Percentiles rank a stretch among this genome's conserved stretches.
Conservation (phyloP, 140 eudicot genomes). For the Anethum foeniculum region DNA sequence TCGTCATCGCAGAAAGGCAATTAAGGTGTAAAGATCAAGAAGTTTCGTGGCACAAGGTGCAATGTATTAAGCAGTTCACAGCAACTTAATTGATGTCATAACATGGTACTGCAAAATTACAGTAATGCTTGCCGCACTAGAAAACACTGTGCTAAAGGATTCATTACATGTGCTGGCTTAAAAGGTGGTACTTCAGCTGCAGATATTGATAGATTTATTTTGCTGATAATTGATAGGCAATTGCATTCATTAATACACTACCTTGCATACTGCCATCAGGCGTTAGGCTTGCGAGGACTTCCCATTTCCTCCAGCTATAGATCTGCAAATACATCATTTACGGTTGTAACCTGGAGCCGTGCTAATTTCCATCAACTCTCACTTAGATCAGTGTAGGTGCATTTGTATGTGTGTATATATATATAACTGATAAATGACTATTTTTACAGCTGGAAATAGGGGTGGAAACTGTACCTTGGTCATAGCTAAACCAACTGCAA, state of each 20-base stretch:
- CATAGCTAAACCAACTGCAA: conserved; percentile 78
- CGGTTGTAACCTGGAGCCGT: background rate
- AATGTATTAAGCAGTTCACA: background rate
- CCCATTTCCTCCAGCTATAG: conserved; percentile 99
- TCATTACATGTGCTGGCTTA: background rate
- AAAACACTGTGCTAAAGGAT: background rate
- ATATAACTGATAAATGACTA: background rate
- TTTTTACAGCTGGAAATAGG: background rate
- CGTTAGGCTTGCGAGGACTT: conserved; percentile 49
- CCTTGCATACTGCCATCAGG: conserved; percentile 62
- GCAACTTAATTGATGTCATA: background rate
- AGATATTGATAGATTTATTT: background rate
- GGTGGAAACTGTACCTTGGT: conserved; percentile 41
- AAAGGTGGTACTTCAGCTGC: background rate
- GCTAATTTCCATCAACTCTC: background rate
- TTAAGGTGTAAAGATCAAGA: background rate
- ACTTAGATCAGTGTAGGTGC: background rate
- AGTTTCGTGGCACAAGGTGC: background rate
- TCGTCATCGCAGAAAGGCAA: background rate
- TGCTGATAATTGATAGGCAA: background rate
- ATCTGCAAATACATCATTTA: conserved; percentile 39
- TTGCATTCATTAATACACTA: conserved; percentile 9
- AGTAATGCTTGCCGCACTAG: background rate
- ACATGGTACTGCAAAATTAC: background rate
- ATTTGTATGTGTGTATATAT: background rate